phyloP scores from a whole-genome alignment of 2,329 filamentous ascomycete genomes.

The Colletotrichum ledebouriae region DNA sequence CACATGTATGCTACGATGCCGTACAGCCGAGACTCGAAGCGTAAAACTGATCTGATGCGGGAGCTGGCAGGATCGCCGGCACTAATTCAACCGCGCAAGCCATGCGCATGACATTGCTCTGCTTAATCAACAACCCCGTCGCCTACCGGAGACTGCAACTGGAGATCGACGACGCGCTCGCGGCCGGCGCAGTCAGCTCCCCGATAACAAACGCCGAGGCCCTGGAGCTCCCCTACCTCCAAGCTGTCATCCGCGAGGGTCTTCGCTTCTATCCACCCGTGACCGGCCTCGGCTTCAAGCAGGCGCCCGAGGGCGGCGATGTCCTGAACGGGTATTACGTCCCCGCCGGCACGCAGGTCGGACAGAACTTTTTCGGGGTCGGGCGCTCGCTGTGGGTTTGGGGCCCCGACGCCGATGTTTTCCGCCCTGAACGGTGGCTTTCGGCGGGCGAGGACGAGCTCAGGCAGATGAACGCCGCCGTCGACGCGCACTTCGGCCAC shows the following conservation, averaged over 20 bases:
- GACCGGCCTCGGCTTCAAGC: constrained; percentile 65
- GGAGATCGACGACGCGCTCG: constrained; percentile 61
- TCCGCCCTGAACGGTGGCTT: constrained; percentile 71
- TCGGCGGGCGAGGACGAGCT: constrained; percentile 48
- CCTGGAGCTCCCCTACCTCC: constrained; percentile 66
- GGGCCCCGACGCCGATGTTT: constrained; percentile 68
- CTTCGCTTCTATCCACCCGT: constrained; percentile 69
- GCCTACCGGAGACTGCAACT: constrained; percentile 56
- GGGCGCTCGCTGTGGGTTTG: constrained; percentile 64
- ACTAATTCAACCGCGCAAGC: constrained; percentile 73
- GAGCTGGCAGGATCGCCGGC: constrained; percentile 63
- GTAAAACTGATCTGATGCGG: neutral
- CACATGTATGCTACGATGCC: constrained; percentile 50
- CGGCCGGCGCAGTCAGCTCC: constrained; percentile 51
- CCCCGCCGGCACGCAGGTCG: constrained; percentile 66
- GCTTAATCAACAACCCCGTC: constrained; percentile 58
- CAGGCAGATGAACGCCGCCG: constrained; percentile 52
- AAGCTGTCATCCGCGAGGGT: constrained; percentile 69
- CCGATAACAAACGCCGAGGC: constrained; percentile 61
- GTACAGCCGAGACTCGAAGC: too few relatives aligned
- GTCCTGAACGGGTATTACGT: constrained; percentile 65
- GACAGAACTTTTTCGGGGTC: constrained; percentile 68
- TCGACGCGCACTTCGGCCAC: constrained; percentile 61
- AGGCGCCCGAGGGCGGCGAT: constrained; percentile 65
- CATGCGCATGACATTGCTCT: constrained; percentile 68